Percentiles rank a stretch among this genome's conserved stretches.
Conservation (phyloP, 139 green algal species). For the Chlorella sp. region DNA sequence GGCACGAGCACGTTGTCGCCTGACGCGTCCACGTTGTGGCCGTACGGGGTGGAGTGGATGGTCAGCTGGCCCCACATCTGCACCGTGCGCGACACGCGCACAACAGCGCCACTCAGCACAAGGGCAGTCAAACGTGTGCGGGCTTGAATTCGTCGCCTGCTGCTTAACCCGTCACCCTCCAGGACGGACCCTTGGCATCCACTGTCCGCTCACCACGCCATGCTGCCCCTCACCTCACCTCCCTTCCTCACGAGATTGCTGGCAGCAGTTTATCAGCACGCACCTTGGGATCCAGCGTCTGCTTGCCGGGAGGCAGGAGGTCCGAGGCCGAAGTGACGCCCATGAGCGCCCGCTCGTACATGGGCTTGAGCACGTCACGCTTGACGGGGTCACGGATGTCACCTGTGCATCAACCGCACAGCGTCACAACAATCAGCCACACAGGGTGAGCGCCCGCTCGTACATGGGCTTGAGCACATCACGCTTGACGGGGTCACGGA, state of each 20-base stretch:
- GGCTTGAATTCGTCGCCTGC: no score
- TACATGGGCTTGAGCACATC: slow-evolving; percentile 44
- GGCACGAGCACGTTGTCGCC: slow-evolving; percentile 12
- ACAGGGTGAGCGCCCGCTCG: slow-evolving; percentile 29
- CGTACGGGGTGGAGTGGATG: slow-evolving; percentile 28
- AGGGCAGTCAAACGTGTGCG: no score
- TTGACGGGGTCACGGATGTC: slow-evolving; percentile 49
- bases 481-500: slow-evolving; percentile 42
- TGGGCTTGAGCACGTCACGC: slow-evolving; percentile 42
- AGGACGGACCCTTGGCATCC: no score
- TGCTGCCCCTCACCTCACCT: no score
- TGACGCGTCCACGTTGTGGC: slow-evolving; percentile 25
- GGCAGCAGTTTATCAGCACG: not conserved
- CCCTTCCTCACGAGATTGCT: not conserved
- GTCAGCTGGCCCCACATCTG: slow-evolving; percentile 19
- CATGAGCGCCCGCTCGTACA: slow-evolving; percentile 33
- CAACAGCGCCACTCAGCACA: no score
- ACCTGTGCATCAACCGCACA: no score
- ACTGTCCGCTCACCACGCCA: no score
- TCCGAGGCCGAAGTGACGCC: not conserved
- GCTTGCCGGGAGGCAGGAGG: slow-evolving; percentile 11
- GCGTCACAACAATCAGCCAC: no score
- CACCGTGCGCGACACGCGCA: no score
- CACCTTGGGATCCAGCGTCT: slow-evolving; percentile 21
- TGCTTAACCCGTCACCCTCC: no score